These are phyloP conservation scores for Carex myosuroides DNA, from an alignment of 176 grass and related monocot species.

Conservation along the genomic window DNA sequence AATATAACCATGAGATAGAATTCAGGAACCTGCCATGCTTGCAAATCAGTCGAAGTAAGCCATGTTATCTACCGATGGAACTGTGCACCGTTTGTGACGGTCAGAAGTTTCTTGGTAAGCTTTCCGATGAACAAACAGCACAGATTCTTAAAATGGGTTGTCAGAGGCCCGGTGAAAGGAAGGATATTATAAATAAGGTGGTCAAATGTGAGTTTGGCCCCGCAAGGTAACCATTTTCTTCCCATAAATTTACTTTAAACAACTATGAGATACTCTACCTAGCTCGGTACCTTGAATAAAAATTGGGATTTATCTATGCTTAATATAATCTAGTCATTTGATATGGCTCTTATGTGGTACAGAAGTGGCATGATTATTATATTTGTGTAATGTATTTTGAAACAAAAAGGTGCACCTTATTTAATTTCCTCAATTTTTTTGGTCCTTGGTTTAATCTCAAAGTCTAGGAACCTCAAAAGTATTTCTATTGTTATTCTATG, in stretches of 20 bases:
- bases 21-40: constrained; percentile 92
- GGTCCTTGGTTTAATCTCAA: neutral
- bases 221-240: constrained; percentile 42
- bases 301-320: neutral
- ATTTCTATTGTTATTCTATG: neutral
- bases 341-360: neutral
- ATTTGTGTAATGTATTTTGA: neutral
- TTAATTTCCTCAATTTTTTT: neutral
- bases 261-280: neutral
- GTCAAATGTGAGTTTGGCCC: constrained; percentile 45
- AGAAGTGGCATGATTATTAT: neutral
- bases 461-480: neutral
- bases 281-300: neutral
- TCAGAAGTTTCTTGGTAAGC: constrained; percentile 89
- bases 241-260: constrained; percentile 10
- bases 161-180: constrained; percentile 72
- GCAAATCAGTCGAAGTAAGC: constrained; percentile 87
- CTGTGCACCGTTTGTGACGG: constrained; percentile 85
- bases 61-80: constrained; percentile 92
- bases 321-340: neutral
- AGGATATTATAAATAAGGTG: constrained; percentile 72
- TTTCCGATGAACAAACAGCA: constrained; percentile 76
- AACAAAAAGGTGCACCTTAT: neutral
- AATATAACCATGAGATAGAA: constrained; percentile 94
- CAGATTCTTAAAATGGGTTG: constrained; percentile 88